Percentiles rank a stretch among this genome's conserved stretches.
These are phyloP conservation scores for Linderina pennispora DNA, from an alignment of 192 early-diverging fungal genomes.

Conservation along the genomic window DNA sequence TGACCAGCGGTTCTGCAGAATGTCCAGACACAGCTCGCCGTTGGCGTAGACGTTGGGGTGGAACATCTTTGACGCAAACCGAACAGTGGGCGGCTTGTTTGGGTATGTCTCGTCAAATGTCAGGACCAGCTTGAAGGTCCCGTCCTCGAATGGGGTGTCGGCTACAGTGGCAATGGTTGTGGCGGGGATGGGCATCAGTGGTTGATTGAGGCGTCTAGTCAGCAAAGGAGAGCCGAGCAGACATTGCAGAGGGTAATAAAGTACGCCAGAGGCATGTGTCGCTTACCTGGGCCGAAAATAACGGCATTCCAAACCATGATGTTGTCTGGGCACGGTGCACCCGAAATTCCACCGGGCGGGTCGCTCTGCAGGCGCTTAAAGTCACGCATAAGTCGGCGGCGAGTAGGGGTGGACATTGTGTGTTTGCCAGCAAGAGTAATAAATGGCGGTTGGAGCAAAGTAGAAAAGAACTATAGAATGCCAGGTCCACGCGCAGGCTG, in stretches of 20 bases:
- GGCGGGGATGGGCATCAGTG: too few relatives aligned
- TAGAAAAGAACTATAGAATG: background rate
- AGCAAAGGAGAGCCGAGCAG: too few relatives aligned
- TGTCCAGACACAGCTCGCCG: conserved; percentile 97
- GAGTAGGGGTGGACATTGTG: conserved; percentile 87
- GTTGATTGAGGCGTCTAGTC: too few relatives aligned
- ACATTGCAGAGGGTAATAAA: too few relatives aligned
- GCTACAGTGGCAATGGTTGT: conserved; percentile 31
- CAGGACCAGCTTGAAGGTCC: conserved; percentile 89
- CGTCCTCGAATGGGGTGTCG: conserved; percentile 97
- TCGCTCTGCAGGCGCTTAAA: conserved; percentile 95
- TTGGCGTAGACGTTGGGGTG: conserved; percentile 98
- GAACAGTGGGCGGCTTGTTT: conserved; percentile 93
- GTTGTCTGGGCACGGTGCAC: conserved; percentile 92
- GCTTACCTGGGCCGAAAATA: conserved; percentile 81
- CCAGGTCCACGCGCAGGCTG: background rate
- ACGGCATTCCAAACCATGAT: conserved; percentile 99
- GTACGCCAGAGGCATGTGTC: conserved; percentile 20
- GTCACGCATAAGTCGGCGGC: conserved; percentile 94
- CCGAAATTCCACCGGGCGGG: conserved; percentile 81
- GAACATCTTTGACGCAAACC: conserved; percentile 94
- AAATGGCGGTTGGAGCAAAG: background rate
- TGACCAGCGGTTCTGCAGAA: conserved; percentile 97
- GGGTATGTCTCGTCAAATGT: conserved; percentile 98
- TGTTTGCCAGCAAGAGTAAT: background rate